phyloP scores from a whole-genome alignment of 179 eudicot species.

The Pouteria campechiana region DNA sequence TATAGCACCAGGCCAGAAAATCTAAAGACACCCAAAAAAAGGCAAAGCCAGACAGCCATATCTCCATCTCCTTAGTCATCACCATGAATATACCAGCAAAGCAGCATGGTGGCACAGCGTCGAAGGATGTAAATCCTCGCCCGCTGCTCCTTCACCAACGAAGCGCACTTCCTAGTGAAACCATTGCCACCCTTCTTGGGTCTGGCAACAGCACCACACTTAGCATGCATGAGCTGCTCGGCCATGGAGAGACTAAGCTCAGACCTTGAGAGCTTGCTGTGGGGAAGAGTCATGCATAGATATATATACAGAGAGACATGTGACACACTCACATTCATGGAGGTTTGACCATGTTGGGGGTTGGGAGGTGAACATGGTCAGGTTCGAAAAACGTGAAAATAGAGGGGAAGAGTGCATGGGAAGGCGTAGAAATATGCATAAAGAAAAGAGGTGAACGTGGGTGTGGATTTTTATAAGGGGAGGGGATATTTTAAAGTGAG shows the following conservation, averaged over 20 bases:
- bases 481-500: not conserved
- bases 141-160: slow-evolving; percentile 71
- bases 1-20: no score
- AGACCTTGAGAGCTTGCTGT: slow-evolving; percentile 19
- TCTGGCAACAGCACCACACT: slow-evolving; percentile 9
- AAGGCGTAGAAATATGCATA: slow-evolving; percentile 6
- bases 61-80: no score
- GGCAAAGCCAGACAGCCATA: no score
- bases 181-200: slow-evolving; percentile 32
- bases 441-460: slow-evolving; percentile 42
- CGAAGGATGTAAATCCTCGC: slow-evolving; percentile 74
- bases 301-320: slow-evolving; percentile 1
- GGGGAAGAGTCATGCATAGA: slow-evolving; percentile 15
- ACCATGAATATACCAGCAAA: slow-evolving; percentile 78
- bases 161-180: slow-evolving; percentile 66
- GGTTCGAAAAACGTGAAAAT: slow-evolving; percentile 35
- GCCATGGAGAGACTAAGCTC: slow-evolving; percentile 34
- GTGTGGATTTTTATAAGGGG: slow-evolving; percentile 10
- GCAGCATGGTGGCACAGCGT: slow-evolving; percentile 90
- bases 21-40: no score
- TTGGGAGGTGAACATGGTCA: slow-evolving; percentile 29
- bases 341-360: slow-evolving; percentile 4
- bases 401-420: slow-evolving; percentile 18
- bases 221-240: slow-evolving; percentile 19
- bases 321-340: slow-evolving; percentile 1